Evolutionary conservation across 805 yeast species (phyloP).

Genomic region (Metschnikowia dekortorum): DNA sequence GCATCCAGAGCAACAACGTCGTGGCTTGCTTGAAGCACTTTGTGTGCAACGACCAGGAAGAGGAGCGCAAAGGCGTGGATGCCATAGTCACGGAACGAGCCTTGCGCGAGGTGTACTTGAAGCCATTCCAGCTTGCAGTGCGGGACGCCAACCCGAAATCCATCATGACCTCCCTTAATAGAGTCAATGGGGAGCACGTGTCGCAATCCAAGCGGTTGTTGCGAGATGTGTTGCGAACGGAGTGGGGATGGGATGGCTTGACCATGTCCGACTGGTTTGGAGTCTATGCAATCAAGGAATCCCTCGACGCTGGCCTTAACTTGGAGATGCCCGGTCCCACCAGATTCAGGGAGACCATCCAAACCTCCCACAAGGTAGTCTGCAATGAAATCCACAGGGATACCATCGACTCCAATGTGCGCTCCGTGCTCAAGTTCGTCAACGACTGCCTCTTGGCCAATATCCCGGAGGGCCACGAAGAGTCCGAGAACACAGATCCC

Average conservation of each 20-base stretch:
- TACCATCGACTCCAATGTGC: slow-evolving; percentile 45
- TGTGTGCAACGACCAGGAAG: slow-evolving; percentile 61
- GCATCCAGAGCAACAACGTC: slow-evolving; percentile 49
- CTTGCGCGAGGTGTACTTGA: slow-evolving; percentile 58
- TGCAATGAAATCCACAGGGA: slow-evolving; percentile 38
- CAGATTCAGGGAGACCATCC: slow-evolving; percentile 38
- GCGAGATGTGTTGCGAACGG: slow-evolving; percentile 45
- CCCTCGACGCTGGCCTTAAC: slow-evolving; percentile 54
- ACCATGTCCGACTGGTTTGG: slow-evolving; percentile 67
- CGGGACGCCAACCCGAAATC: slow-evolving; percentile 49
- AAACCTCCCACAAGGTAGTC: slow-evolving; percentile 39
- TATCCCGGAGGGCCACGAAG: slow-evolving; percentile 35
- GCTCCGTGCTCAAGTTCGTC: slow-evolving; percentile 44
- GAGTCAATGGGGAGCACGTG: slow-evolving; percentile 57
- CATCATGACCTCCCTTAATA: slow-evolving; percentile 62
- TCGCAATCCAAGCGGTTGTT: slow-evolving; percentile 43
- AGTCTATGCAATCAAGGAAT: slow-evolving; percentile 41
- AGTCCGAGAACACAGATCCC: slow-evolving; percentile 16
- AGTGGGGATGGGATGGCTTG: slow-evolving; percentile 56
- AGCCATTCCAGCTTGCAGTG: slow-evolving; percentile 59
- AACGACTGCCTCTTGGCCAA: slow-evolving; percentile 40
- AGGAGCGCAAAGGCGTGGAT: slow-evolving; percentile 46
- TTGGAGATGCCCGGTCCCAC: slow-evolving; percentile 68
- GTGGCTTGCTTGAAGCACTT: slow-evolving; percentile 60
- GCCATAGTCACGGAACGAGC: slow-evolving; percentile 55